Conservation (phyloP, 2,329 filamentous ascomycete species). For the Chrysosporium keratinophilum region DNA sequence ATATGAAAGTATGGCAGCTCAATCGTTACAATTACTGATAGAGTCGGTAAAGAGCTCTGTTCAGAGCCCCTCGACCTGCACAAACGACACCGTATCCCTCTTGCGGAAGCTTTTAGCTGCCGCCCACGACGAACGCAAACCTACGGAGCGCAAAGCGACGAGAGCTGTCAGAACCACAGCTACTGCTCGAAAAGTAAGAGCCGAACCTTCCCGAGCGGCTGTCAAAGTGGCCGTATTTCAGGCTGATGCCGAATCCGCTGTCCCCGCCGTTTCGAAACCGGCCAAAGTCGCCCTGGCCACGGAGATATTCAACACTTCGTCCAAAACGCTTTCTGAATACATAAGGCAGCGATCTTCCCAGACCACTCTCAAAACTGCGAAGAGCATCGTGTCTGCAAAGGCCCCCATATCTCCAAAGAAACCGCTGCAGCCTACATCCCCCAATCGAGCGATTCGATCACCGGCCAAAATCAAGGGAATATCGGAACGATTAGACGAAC, state of each 20-base stretch:
- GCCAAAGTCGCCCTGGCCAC: constrained; percentile 37
- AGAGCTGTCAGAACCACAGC: constrained; percentile 15
- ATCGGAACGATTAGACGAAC: constrained; percentile 4
- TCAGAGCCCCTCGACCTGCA: constrained; percentile 46
- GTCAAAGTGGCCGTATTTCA: constrained; percentile 23
- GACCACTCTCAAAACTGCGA: background rate
- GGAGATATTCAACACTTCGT: constrained; percentile 37
- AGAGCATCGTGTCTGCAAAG: background rate
- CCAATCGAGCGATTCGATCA: constrained; percentile 23
- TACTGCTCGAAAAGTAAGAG: constrained; percentile 11
- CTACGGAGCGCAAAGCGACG: constrained; percentile 20
- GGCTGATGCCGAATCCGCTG: constrained; percentile 21
- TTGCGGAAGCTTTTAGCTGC: constrained; percentile 31
- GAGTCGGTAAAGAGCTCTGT: constrained; percentile 46
- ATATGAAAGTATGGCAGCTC: background rate
- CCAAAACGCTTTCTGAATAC: constrained; percentile 36
- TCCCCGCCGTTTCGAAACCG: constrained; percentile 25
- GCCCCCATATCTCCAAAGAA: constrained; percentile 8
- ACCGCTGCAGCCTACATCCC: constrained; percentile 23
- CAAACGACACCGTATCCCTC: constrained; percentile 32
- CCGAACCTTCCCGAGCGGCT: constrained; percentile 21
- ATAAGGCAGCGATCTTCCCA: constrained; percentile 20
- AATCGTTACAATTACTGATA: constrained; percentile 20
- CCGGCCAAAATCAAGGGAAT: constrained; percentile 20
- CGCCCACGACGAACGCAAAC: constrained; percentile 17